These are phyloP conservation scores for Sungouiella blattae DNA, from an alignment of 805 yeast genomes.

Conservation along the genomic window DNA sequence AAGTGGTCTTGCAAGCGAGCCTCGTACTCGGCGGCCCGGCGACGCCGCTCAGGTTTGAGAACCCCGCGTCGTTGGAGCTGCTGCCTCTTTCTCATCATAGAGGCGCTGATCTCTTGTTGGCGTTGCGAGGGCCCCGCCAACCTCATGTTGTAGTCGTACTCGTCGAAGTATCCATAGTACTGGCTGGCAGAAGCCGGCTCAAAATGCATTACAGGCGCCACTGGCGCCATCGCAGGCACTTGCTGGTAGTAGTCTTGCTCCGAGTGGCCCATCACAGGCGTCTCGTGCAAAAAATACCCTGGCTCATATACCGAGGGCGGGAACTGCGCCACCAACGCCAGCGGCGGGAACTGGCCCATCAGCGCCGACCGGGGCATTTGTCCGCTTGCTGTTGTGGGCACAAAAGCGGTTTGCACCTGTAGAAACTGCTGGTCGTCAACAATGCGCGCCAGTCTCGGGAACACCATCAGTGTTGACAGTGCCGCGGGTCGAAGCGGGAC, in stretches of 20 bases:
- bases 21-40: constrained; percentile 6
- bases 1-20: constrained; percentile 1
- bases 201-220: constrained; percentile 6
- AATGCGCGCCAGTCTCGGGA: constrained; percentile 16
- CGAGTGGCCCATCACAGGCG: neutral
- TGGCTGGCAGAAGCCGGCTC: constrained; percentile 3
- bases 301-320: constrained; percentile 6
- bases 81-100: constrained; percentile 31
- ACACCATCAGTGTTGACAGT: constrained; percentile 6
- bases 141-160: constrained; percentile 6
- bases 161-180: constrained; percentile 9
- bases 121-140: constrained; percentile 19
- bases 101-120: constrained; percentile 30
- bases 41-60: constrained; percentile 9
- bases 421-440: constrained; percentile 7
- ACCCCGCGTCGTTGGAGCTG: constrained; percentile 19
- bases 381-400: constrained; percentile 3
- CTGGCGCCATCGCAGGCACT: constrained; percentile 6
- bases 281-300: neutral
- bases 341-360: constrained; percentile 4
- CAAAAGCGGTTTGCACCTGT: neutral
- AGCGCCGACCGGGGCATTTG: too few species aligned
- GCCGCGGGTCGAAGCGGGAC: constrained; percentile 42
- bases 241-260: constrained; percentile 9
- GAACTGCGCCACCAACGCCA: constrained; percentile 7